Evolutionary conservation across 2,329 filamentous ascomycete species (phyloP), one percentile per base, ranked within the genome.

Genomic region (Fusarium guadeloupense): DNA sequence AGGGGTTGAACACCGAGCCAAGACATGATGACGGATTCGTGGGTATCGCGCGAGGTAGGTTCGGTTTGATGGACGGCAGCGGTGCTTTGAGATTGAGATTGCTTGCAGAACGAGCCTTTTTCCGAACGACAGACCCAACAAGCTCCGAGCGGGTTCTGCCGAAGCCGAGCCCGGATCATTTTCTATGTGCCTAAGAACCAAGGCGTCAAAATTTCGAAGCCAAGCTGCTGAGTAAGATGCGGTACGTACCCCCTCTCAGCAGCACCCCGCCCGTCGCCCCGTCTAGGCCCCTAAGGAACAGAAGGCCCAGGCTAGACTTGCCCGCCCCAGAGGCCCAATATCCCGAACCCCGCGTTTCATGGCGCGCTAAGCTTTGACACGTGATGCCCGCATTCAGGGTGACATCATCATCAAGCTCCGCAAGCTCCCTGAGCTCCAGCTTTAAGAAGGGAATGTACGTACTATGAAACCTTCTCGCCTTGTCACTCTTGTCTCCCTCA

Each of bases 1-100:
- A 86, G 75, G 61, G 84, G 83, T 70, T 75, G 72, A 67, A 82
- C 76, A 77, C 89, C 88, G 79, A 93, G 84, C 81, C 89, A 86
- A 81, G 85, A 86, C 90, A 92, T 92, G 73, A 81, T 89, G 83
- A 76, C 73, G 76, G 75, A 74, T 75, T 71, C 75, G 69, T 71
- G 72, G 67, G 67, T 69, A 71, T 72, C 73, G 71, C 72, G 62
- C 57, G 72, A 71, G 72, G 71, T 68, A 68, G 69, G 67, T 72
- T 72, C 67, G 72, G 72, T 74, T 72, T 71, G 72, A 68, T 72
- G 68, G 73, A 51, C 68, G 69, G 66, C 62, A 60, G 50, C 25
- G 62, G 69, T 70, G 62, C 71, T 71, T 66, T 61, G 59, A 67
- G 65, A 68, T 71, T 64, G 60, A 63, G 70, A 74, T 71, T 73